These are phyloP conservation scores for Mortierella sp. DNA, from an alignment of 371 early-diverging fungal species.

Conservation along the genomic window DNA sequence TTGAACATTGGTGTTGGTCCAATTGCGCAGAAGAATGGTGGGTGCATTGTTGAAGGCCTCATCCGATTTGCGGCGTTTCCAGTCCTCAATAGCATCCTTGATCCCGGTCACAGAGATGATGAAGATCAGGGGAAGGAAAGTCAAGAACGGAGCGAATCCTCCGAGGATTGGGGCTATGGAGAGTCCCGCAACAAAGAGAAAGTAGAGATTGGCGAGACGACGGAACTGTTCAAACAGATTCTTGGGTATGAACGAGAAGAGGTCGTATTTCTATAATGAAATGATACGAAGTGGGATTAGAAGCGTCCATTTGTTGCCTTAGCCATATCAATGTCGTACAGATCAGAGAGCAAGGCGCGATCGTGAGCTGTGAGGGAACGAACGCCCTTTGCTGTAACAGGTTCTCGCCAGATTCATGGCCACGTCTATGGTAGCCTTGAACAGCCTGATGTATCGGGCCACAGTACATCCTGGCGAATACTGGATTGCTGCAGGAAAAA, in stretches of 20 bases:
- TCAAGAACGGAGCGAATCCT: conserved; percentile 68
- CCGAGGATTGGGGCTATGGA: conserved; percentile 76
- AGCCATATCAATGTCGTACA: no score
- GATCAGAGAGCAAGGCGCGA: no score
- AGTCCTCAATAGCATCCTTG: conserved; percentile 96
- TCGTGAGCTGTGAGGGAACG: no score
- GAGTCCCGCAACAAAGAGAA: conserved; percentile 82
- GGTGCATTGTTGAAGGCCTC: conserved; percentile 69
- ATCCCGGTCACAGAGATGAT: conserved; percentile 85
- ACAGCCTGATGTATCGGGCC: no score
- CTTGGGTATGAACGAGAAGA: conserved; percentile 85
- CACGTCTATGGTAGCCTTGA: no score
- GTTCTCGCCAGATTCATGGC: no score
- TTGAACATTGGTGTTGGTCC: conserved; percentile 48
- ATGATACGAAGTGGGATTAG: neutral
- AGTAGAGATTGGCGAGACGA: conserved; percentile 89
- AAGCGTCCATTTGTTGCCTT: neutral
- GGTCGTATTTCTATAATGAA: conserved; percentile 83
- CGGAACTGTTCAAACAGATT: conserved; percentile 91
- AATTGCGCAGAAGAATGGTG: conserved; percentile 36
- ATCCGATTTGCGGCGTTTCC: conserved; percentile 89
- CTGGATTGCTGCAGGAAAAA: conserved; percentile 14
- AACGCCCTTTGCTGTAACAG: no score
- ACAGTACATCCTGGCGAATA: neutral
- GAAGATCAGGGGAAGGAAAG: conserved; percentile 78